Evolutionary conservation across 2,329 filamentous ascomycete genomes (phyloP), one percentile per base, ranked within the genome.

Genomic region (Calonectria multiphialidica): DNA sequence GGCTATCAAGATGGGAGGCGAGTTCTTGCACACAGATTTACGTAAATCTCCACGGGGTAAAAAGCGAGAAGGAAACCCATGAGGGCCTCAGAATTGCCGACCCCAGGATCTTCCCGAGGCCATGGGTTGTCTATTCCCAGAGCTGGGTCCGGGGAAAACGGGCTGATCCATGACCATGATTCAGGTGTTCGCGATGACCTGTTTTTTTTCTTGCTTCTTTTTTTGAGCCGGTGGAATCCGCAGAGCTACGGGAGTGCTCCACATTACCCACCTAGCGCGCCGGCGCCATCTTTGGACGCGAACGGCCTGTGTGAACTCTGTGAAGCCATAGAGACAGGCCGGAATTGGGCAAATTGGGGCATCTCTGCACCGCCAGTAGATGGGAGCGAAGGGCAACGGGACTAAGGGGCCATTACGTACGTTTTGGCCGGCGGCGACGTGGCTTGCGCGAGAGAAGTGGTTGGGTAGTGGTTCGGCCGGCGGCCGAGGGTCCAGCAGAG

Each of bases 31-130:
- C 44, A 42, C 49, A 66, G 50, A 37, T 66, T 57, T 66, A 66
- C 64, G 49, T 66, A 57, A 66, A 66, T 66, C 64, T 66, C 64
- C 49, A 66, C 37, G 64, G 64, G 64, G 64, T 8, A 33, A 40
- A 4, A 47, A 25, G 16, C 15, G 23, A 40, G 44, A 6, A 47
- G 16, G 16, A 16, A 28, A 21, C 23, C 25, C 15, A 10, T 30
- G 50, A 35, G 40, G 37, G 35, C 25, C 16, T 28, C 23, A 16
- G 12, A 16, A 30, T 40, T 16, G 5, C 16, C 18, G 35, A 45
- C 64, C 64, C 64, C 64, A 66, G 64, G 50, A 42, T 59, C 16
- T 59, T 15, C 35, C 30, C n/a, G 57, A 62, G 28, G 18, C 28
- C 4, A 55, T 37, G 61, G 25, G 45, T 44, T 62, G 28, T 47